Evolutionary conservation across 345 rosid species (phyloP).

Genomic region (Acer negundo): DNA sequence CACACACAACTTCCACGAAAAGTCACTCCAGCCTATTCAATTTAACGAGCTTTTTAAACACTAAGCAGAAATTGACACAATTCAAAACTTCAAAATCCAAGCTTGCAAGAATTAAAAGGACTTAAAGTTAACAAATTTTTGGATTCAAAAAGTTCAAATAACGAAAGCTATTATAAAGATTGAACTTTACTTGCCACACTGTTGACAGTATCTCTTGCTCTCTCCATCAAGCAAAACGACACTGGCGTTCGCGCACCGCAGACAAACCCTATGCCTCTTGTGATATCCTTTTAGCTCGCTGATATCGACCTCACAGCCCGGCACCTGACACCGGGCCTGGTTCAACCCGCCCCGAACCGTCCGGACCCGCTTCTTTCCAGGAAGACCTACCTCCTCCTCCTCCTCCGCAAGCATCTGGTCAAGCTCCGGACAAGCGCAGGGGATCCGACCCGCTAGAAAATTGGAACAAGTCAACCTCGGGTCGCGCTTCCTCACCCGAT

Average conservation of each 20-base stretch:
- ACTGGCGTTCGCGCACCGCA: constrained; percentile 73
- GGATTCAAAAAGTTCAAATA: neutral
- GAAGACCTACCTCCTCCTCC: constrained; percentile 49
- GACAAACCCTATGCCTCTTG: constrained; percentile 82
- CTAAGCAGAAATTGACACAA: neutral
- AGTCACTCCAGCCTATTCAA: neutral
- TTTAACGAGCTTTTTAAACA: neutral
- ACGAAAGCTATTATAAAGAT: neutral
- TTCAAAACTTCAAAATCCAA: neutral
- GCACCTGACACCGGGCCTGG: constrained; percentile 68
- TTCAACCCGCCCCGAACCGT: constrained; percentile 38
- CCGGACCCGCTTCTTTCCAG: constrained; percentile 65
- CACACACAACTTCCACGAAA: neutral
- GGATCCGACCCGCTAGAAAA: constrained; percentile 77
- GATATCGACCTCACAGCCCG: constrained; percentile 80
- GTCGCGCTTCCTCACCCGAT: constrained; percentile 88
- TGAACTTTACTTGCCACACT: constrained; percentile 88
- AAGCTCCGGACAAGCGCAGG: constrained; percentile 92
- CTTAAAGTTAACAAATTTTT: neutral
- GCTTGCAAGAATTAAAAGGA: neutral
- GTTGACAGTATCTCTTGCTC: constrained; percentile 92
- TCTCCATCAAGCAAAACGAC: constrained; percentile 66
- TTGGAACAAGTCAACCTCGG: constrained; percentile 84
- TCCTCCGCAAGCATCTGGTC: constrained; percentile 59
- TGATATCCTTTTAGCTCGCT: constrained; percentile 94